These are phyloP conservation scores for Myriosclerotinia scirpicola DNA, from an alignment of 2,329 filamentous ascomycete species.

Conservation along the genomic window DNA sequence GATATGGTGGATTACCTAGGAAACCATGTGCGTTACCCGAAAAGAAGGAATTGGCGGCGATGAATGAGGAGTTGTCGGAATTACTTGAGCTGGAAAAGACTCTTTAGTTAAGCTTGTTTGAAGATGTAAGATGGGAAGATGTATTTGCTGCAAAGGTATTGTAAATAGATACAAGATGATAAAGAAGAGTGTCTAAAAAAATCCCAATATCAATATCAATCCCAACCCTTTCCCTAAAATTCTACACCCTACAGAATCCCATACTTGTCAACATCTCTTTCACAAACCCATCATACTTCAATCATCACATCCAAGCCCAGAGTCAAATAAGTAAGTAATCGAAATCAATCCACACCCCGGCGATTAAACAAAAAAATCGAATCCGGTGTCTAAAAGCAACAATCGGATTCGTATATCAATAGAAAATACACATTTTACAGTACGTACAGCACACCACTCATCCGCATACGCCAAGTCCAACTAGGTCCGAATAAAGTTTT, in stretches of 20 bases:
- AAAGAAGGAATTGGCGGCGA: background rate
- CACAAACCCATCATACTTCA: background rate
- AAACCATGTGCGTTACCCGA: constrained; percentile 45
- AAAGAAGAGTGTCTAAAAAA: background rate
- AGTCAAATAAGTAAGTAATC: background rate
- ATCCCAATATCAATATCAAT: background rate
- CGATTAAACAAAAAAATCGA: too few relatives aligned
- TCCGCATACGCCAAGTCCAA: background rate
- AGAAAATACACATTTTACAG: too few relatives aligned
- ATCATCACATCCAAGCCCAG: background rate
- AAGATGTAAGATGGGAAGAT: background rate
- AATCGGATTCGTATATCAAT: too few relatives aligned
- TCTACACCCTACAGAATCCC: background rate
- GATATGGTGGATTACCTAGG: constrained; percentile 60
- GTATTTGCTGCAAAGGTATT: background rate
- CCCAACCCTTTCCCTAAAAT: too few relatives aligned
- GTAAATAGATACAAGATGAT: background rate
- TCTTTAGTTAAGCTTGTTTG: background rate
- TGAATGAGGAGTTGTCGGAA: constrained; percentile 14
- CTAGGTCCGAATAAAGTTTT: background rate
- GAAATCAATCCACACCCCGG: too few relatives aligned
- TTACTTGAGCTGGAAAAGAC: constrained; percentile 9
- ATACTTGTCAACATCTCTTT: background rate
- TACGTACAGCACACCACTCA: too few relatives aligned
- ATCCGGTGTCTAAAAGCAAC: too few relatives aligned